phyloP scores from a whole-genome alignment of 2,329 filamentous ascomycete species.

The Fusarium sp. region DNA sequence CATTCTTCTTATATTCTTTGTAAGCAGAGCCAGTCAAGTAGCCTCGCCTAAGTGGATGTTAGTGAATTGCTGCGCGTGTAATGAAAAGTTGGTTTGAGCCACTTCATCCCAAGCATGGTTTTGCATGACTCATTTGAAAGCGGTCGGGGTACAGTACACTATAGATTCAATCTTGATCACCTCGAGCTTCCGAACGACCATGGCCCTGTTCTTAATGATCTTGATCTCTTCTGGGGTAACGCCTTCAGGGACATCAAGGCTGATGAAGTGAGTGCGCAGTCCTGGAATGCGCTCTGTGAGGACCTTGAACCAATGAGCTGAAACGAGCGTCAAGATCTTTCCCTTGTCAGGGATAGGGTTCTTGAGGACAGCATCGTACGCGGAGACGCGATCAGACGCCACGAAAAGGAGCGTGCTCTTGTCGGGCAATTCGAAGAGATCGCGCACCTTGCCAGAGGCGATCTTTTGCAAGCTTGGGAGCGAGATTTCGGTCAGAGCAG shows the following conservation, averaged over 20 bases:
- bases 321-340: conserved; percentile 58
- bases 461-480: conserved; percentile 52
- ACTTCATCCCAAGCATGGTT: not conserved
- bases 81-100: not conserved
- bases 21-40: conserved; percentile 90
- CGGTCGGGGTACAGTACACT: conserved; percentile 18
- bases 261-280: conserved; percentile 65
- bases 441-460: conserved; percentile 75
- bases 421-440: conserved; percentile 81
- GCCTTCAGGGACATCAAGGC: conserved; percentile 55
- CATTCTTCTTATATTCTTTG: conserved; percentile 73
- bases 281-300: conserved; percentile 58
- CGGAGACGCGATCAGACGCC: conserved; percentile 90
- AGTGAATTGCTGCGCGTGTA: not conserved
- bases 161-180: conserved; percentile 72
- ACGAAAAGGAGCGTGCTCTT: conserved; percentile 77
- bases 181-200: conserved; percentile 79
- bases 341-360: conserved; percentile 62
- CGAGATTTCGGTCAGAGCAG: conserved; percentile 33
- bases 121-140: not conserved
- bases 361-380: conserved; percentile 85
- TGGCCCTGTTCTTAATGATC: conserved; percentile 72
- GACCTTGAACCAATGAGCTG: conserved; percentile 66
- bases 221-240: conserved; percentile 56
- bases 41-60: conserved; percentile 60